These are phyloP conservation scores for Nemania serpens DNA, from an alignment of 2,329 filamentous ascomycete species.

Conservation along the genomic window DNA sequence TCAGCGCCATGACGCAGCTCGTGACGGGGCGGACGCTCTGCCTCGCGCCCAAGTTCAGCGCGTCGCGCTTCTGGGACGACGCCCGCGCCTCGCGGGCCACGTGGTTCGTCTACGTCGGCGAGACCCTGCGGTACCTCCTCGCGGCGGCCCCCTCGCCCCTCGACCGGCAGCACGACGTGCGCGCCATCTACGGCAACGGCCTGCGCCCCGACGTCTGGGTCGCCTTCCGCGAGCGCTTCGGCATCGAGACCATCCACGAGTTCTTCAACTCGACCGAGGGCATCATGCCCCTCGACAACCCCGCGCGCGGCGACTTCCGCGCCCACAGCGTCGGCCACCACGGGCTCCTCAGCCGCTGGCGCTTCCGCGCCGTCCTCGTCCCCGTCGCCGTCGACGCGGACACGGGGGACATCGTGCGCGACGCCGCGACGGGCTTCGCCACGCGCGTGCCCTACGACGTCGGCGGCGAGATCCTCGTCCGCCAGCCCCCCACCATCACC, in stretches of 20 bases:
- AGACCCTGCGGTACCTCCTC: slow-evolving; percentile 75
- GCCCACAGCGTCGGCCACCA: slow-evolving; percentile 72
- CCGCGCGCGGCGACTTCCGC: slow-evolving; percentile 64
- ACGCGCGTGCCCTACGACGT: slow-evolving; percentile 64
- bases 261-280: slow-evolving; percentile 82
- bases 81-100: slow-evolving; percentile 70
- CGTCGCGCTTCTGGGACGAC: slow-evolving; percentile 72
- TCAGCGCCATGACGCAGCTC: slow-evolving; percentile 61
- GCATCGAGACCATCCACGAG: slow-evolving; percentile 66
- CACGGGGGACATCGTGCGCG: slow-evolving; percentile 68
- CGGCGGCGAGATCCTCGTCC: slow-evolving; percentile 78
- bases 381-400: slow-evolving; percentile 72
- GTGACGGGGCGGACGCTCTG: slow-evolving; percentile 59
- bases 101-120: slow-evolving; percentile 77
- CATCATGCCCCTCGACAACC: slow-evolving; percentile 65
- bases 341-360: slow-evolving; percentile 61
- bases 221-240: slow-evolving; percentile 66
- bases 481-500: slow-evolving; percentile 55
- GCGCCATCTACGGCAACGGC: slow-evolving; percentile 68
- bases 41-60: slow-evolving; percentile 70
- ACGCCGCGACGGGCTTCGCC: slow-evolving; percentile 71
- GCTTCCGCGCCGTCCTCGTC: slow-evolving; percentile 59
- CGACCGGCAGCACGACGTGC: slow-evolving; percentile 63
- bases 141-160: slow-evolving; percentile 67
- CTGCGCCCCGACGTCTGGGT: slow-evolving; percentile 72